Evolutionary conservation across 306 rosid genomes (phyloP), one percentile per base, ranked within the genome.

Genomic region (Cucumis cinereus): DNA sequence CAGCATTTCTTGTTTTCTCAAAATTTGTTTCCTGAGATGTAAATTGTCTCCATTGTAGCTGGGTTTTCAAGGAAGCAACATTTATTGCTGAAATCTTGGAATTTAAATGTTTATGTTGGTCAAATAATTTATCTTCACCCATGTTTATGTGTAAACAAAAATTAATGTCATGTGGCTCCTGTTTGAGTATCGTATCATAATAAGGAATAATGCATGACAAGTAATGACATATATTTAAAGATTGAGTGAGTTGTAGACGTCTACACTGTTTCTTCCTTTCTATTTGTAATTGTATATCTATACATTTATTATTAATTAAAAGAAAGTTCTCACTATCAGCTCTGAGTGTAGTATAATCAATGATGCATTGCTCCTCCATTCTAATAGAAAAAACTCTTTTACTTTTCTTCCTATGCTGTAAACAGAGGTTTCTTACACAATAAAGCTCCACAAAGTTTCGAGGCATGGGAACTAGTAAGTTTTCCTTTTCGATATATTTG

Each of bases 401-500:
- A 72, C 80, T 67, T 19, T 71, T 71, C 26, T 30, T 20, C 43
- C 10, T 20, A 41, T 50, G 24, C 16, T 49, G 61, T 73, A 22
- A 83, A 78, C 90, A 91, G 95, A 85, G 83, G 77, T 85, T 74
- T 90, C 75, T 71, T 91, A 50, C 3, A 50, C 58, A 87, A 82
- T 55, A 78, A 79, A 7, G 73, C 77, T 75, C 82, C 77, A 41
- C 50, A 76, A 79, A 83, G 87, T 59, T 49, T 90, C 72, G 94
- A 94, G 82, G 94, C 89, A 40, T 91, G 97, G 96, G 96, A 90
- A 86, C 96, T 93, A 50, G 98, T 94, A 89, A 35, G 96, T 85
- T 77, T 80, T 86, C 38, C 71, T 58, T 47, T 73, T 79, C 40
- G 75, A 36, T 13, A 24, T 1, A 50, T n/a, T n/a, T 4, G 1